A percentile compares a stretch with the other conserved stretches of the same genome.
These are phyloP conservation scores for Coemansia brasiliensis DNA, from an alignment of 192 early-diverging fungal genomes.

Conservation along the genomic window DNA sequence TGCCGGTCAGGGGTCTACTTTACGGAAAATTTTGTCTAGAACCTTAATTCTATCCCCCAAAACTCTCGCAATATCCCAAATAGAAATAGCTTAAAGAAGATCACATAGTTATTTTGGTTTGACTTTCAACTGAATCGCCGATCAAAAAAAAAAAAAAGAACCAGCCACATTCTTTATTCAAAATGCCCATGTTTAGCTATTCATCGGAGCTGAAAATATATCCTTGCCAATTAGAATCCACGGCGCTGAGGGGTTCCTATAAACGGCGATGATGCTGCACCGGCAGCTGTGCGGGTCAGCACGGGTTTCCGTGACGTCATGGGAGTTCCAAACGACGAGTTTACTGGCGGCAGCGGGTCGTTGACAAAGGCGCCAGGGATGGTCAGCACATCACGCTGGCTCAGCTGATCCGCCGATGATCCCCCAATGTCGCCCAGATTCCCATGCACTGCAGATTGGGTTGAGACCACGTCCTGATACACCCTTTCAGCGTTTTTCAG, in stretches of 20 bases:
- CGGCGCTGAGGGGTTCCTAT: slow-evolving; percentile 5
- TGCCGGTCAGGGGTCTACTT: slow-evolving; percentile 7
- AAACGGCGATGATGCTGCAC: slow-evolving; percentile 10
- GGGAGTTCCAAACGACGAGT: slow-evolving; percentile 40
- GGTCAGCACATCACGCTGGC: slow-evolving; percentile 8
- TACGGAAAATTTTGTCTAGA: too few relatives aligned
- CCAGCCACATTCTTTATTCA: too few relatives aligned
- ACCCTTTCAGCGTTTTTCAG: slow-evolving; percentile 40
- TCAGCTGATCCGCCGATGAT: neutral
- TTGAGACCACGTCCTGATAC: slow-evolving; percentile 34
- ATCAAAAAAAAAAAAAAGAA: neutral
- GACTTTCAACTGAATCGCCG: too few relatives aligned
- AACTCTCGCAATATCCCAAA: too few relatives aligned
- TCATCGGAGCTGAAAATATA: too few relatives aligned
- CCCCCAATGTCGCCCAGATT: slow-evolving; percentile 2
- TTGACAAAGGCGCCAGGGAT: slow-evolving; percentile 36
- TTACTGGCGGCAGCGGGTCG: slow-evolving; percentile 34
- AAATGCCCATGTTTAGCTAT: too few relatives aligned
- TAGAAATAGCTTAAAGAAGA: too few relatives aligned
- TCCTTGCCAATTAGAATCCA: neutral
- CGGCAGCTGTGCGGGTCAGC: slow-evolving; percentile 3
- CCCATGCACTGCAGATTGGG: slow-evolving; percentile 26
- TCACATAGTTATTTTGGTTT: too few relatives aligned
- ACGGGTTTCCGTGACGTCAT: slow-evolving; percentile 9
- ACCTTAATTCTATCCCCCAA: too few relatives aligned